A percentile compares a stretch with the other conserved stretches of the same genome.
These are phyloP conservation scores for Acanthamoeba triangularis DNA, from an alignment of 208 protist species.

Conservation along the genomic window DNA sequence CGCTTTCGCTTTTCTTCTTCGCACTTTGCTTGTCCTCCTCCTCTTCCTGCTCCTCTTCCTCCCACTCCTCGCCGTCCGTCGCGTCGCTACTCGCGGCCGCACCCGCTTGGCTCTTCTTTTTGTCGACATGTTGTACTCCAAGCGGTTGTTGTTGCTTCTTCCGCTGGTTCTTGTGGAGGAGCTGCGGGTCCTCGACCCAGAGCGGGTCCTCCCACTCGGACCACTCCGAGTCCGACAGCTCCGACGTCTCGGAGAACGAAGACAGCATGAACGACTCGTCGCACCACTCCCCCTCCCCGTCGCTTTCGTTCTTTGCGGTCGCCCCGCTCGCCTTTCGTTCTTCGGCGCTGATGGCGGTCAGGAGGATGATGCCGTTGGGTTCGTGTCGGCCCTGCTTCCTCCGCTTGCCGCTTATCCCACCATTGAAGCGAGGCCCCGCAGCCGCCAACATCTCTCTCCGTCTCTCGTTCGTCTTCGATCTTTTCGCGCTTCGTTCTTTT, in stretches of 20 bases:
- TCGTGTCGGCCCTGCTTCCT: constrained; percentile 2
- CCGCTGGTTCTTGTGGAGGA: not conserved
- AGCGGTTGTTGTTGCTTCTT: not conserved
- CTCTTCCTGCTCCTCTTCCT: not conserved
- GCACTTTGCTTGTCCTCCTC: not conserved
- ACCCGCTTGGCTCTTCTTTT: not conserved
- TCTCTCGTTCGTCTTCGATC: not conserved
- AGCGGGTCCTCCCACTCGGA: constrained; percentile 49
- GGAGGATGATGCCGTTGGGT: constrained; percentile 46
- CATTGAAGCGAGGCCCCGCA: not conserved
- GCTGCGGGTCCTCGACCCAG: constrained; percentile 15
- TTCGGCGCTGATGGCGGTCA: not conserved
- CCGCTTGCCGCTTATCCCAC: not conserved
- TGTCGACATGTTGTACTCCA: not conserved
- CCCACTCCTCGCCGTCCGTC: not conserved
- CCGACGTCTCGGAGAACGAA: constrained; percentile 45
- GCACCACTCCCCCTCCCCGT: not conserved
- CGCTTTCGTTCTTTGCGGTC: not conserved
- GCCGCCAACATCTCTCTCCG: not conserved
- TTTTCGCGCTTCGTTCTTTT: not conserved
- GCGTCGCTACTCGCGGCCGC: not conserved
- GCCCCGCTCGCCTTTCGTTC: not conserved
- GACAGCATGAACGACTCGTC: constrained; percentile 62
- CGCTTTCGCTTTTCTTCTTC: constrained; percentile 21
- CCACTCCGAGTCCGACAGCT: constrained; percentile 49